Evolutionary conservation across 768 basidiomycete genomes (phyloP), one percentile per base, ranked within the genome.

Genomic region (Amanita pallidorosea): DNA sequence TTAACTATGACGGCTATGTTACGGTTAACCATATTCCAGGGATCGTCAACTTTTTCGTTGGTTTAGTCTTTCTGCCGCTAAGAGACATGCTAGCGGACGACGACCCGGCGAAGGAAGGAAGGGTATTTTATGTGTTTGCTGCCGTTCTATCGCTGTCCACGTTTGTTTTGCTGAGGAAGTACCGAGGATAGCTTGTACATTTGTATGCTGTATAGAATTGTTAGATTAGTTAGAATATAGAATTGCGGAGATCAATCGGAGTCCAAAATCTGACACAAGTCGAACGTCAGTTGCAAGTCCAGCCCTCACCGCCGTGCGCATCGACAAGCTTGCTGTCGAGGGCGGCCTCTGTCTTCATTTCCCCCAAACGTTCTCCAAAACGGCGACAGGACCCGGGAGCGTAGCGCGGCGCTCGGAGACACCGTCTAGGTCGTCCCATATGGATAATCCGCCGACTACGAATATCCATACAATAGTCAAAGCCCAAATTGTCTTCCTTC

Each of bases 401-500:
- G 79, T 72, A 69, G 65, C 70, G 67, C 72, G 80, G 74, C 81
- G 81, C 70, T 80, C 79, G 75, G 79, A 80, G 77, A 81, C 80
- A 68, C 76, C 79, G 69, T 75, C 76, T 73, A 82, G 85, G 83
- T 81, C 82, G 78, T 82, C 83, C 72, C 79, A 83, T 70, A 88
- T 88, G 87, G 87, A 88, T 73, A 85, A 79, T 65, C 80, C 85
- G 75, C 79, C 84, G 69, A 83, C 75, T 64, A 82, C 84, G 65
- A 88, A 88, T 67, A 88, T 91, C 63, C 83, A 89, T 68, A 90
- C 87, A 64, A 91, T 91, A 67, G 89, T 92, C 71, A 89, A 88
- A 70, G 88, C 94, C 54, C 94, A 99, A 75, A 94, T 99, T 63
- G 93, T 95, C 58, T 98, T 99, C 70, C 77, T 97, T 53, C 79